These are phyloP conservation scores for Arthrobotrys megalospora DNA, from an alignment of 2,329 filamentous ascomycete genomes.

Conservation along the genomic window DNA sequence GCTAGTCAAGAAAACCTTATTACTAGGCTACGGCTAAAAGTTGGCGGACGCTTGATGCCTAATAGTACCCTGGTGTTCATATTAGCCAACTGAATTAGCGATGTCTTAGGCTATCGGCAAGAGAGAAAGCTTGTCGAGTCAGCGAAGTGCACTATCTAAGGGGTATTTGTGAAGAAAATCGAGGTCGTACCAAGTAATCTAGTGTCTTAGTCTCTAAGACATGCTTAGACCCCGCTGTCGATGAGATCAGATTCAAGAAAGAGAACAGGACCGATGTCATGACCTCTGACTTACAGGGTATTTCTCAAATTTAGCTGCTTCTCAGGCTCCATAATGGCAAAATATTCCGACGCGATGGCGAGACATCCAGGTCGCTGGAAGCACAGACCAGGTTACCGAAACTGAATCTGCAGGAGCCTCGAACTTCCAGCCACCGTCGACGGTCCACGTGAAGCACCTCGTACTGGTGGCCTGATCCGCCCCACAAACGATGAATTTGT, in stretches of 20 bases:
- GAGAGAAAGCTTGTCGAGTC: conserved; percentile 3
- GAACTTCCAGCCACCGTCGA: background rate
- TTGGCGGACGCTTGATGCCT: conserved; percentile 17
- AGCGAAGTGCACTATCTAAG: background rate
- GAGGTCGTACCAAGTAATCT: no score
- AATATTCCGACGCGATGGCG: conserved; percentile 6
- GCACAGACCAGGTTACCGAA: conserved; percentile 5
- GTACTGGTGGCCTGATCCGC: conserved; percentile 23
- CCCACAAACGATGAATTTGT: conserved; percentile 13
- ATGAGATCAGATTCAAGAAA: no score
- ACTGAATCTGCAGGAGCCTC: conserved; percentile 3
- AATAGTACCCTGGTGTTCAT: conserved; percentile 2
- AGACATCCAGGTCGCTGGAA: background rate
- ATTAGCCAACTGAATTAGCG: conserved; percentile 27
- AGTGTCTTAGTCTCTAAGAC: no score
- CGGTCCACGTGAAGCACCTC: conserved; percentile 13
- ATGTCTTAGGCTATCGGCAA: conserved; percentile 12
- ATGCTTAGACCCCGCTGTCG: no score
- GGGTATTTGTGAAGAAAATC: background rate
- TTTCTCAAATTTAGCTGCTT: no score
- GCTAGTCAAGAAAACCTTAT: background rate
- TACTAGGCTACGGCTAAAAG: conserved; percentile 5
- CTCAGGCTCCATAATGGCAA: background rate
- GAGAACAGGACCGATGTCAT: no score
- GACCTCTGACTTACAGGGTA: no score